Evolutionary conservation across 352 stramenopile genomes (phyloP).

Genomic region (Phytophthora kernoviae): DNA sequence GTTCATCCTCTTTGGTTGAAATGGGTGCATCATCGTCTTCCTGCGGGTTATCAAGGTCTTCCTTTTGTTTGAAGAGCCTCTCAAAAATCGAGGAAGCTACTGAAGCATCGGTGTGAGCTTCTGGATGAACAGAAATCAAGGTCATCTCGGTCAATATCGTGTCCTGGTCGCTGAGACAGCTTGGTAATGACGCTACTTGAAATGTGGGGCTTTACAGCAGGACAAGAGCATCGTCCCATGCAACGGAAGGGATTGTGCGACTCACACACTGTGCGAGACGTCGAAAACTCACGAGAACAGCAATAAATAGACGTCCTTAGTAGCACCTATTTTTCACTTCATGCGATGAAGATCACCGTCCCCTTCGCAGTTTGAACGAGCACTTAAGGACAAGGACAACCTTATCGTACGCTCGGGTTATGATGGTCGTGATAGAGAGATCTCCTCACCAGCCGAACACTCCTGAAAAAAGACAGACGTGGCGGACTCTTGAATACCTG

Average conservation of each 20-base stretch:
- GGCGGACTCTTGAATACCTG: no score
- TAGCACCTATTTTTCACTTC: neutral
- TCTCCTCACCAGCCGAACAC: no score
- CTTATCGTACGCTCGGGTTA: no score
- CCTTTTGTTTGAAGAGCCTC: conserved; percentile 35
- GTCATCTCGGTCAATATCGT: no score
- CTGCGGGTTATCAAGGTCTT: conserved; percentile 10
- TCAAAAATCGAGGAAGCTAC: conserved; percentile 27
- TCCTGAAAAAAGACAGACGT: no score
- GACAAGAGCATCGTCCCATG: neutral
- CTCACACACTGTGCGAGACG: no score
- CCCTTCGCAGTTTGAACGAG: no score
- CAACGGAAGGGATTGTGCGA: conserved; percentile 9
- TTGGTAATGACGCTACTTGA: conserved; percentile 19
- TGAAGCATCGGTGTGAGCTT: conserved; percentile 5
- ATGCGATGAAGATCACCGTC: no score
- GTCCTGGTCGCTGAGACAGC: conserved; percentile 1
- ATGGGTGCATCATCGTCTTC: conserved; percentile 14
- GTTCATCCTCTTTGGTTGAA: conserved; percentile 8
- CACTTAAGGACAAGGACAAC: no score
- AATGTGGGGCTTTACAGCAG: conserved; percentile 8
- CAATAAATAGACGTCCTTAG: neutral
- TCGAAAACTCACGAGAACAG: neutral
- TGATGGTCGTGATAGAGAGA: no score
- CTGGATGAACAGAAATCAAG: conserved; percentile 6